phyloP scores from a whole-genome alignment of 768 basidiomycete species.

The Pholiota conissans region DNA sequence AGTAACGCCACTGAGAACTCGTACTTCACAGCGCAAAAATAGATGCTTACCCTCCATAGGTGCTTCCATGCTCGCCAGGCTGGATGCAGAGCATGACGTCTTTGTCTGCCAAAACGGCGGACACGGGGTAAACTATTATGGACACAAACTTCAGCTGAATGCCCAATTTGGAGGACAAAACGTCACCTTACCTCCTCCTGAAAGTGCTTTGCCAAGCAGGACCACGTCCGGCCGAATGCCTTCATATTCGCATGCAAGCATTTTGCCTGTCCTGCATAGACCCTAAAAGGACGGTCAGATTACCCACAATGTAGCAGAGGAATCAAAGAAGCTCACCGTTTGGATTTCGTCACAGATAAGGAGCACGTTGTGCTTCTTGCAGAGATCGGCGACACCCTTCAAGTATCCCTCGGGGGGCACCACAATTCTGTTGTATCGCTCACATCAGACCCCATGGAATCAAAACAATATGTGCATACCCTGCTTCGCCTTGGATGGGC shows the following conservation, averaged over 20 bases:
- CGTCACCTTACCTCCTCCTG: slow-evolving; percentile 76
- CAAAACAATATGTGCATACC: slow-evolving; percentile 47
- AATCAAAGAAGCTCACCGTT: slow-evolving; percentile 65
- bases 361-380: slow-evolving; percentile 92
- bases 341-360: slow-evolving; percentile 99
- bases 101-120: slow-evolving; percentile 87
- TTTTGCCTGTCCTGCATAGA: slow-evolving; percentile 88
- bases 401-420: slow-evolving; percentile 92
- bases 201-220: slow-evolving; percentile 93
- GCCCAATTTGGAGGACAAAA: background rate
- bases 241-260: slow-evolving; percentile 90
- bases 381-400: slow-evolving; percentile 70
- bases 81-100: slow-evolving; percentile 94
- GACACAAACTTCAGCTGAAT: background rate
- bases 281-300: slow-evolving; percentile 47
- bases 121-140: slow-evolving; percentile 86
- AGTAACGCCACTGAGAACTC: background rate
- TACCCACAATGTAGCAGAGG: slow-evolving; percentile 2
- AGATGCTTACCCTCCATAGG: slow-evolving; percentile 82
- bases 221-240: slow-evolving; percentile 88
- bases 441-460: slow-evolving; percentile 1
- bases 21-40: background rate
- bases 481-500: slow-evolving; percentile 99
- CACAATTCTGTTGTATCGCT: slow-evolving; percentile 64
- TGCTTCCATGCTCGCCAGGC: slow-evolving; percentile 95